Evolutionary conservation across 495 filamentous ascomycete genomes (phyloP).

Genomic region (Lentithecium fluviatile): DNA sequence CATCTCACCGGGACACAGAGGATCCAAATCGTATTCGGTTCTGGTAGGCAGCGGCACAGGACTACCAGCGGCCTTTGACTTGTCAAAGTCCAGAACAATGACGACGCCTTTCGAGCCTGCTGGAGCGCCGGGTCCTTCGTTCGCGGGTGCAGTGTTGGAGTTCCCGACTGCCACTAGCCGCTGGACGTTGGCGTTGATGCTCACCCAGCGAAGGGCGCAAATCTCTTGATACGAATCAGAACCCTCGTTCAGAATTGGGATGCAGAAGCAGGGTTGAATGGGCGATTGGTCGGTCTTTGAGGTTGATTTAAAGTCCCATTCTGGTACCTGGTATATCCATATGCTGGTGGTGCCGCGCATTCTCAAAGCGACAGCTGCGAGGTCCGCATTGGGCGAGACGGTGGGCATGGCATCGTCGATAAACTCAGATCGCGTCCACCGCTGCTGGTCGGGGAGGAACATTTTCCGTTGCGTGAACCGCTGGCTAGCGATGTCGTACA

Average conservation of each 20-base stretch:
- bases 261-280: conserved; percentile 30
- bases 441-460: conserved; percentile 33
- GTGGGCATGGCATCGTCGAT: conserved; percentile 34
- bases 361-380: conserved; percentile 30
- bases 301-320: conserved; percentile 20
- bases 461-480: conserved; percentile 31
- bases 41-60: conserved; percentile 14
- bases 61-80: not conserved
- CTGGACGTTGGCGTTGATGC: conserved; percentile 14
- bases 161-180: conserved; percentile 33
- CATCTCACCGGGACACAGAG: conserved; percentile 28
- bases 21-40: conserved; percentile 31
- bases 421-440: conserved; percentile 33
- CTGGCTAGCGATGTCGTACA: conserved; percentile 28
- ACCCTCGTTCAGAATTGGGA: conserved; percentile 26
- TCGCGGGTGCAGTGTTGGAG: conserved; percentile 5
- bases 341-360: conserved; percentile 30
- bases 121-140: conserved; percentile 12
- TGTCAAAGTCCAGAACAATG: conserved; percentile 35
- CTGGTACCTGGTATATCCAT: conserved; percentile 30
- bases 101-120: conserved; percentile 30
- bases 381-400: conserved; percentile 29
- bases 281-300: conserved; percentile 16
- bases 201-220: conserved; percentile 28
- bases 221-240: conserved; percentile 31